Percentiles rank a stretch among this genome's conserved stretches.
These are phyloP conservation scores for Puccinia triticina DNA, from an alignment of 1,284 basidiomycete species.

Conservation along the genomic window DNA sequence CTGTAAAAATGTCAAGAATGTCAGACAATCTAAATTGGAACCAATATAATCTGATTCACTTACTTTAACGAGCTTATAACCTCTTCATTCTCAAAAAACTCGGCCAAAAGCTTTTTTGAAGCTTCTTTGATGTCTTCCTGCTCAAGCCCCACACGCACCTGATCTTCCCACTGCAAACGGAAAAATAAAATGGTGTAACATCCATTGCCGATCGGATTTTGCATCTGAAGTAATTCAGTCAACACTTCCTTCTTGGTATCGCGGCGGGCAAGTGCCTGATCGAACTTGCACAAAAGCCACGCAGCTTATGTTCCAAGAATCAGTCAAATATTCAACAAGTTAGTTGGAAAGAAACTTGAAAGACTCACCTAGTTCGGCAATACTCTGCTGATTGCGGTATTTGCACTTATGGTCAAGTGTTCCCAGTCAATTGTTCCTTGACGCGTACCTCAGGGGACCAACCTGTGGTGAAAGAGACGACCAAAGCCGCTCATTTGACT, in stretches of 20 bases:
- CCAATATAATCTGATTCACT: neutral
- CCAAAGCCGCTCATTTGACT: conserved; percentile 17
- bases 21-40: neutral
- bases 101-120: neutral
- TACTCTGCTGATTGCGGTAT: neutral
- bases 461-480: conserved; percentile 2
- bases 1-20: neutral
- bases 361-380: neutral
- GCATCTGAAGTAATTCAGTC: neutral
- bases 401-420: neutral
- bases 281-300: neutral
- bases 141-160: neutral
- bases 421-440: neutral
- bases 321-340: neutral
- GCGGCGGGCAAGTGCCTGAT: neutral
- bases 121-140: neutral
- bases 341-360: neutral
- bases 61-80: neutral
- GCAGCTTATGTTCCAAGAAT: neutral
- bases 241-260: neutral
- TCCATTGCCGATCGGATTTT: neutral
- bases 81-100: neutral
- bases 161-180: neutral
- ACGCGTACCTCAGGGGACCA: conserved; percentile 25
- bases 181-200: neutral